These are phyloP conservation scores for Dioscorea dumetorum DNA, from an alignment of 106 monocot species.

Conservation along the genomic window DNA sequence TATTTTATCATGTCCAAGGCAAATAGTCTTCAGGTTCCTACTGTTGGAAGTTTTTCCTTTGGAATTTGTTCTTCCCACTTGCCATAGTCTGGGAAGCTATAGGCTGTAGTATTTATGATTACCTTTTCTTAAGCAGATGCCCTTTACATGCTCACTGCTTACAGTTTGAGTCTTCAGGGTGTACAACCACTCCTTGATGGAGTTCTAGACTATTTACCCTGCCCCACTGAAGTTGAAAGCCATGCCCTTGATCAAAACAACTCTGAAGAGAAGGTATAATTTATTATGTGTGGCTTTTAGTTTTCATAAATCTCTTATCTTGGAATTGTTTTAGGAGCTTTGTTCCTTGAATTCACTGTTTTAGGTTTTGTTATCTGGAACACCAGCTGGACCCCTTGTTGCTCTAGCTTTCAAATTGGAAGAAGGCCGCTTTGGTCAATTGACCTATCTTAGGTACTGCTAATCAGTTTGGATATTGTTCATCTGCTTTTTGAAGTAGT, in stretches of 20 bases:
- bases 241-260: slow-evolving; percentile 90
- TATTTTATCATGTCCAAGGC: no score
- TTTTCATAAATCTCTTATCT: no score
- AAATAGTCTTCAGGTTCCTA: no score
- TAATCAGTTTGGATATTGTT: background rate
- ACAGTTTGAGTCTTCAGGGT: slow-evolving; percentile 36
- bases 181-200: slow-evolving; percentile 98
- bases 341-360: slow-evolving; percentile 1
- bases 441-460: slow-evolving; percentile 83
- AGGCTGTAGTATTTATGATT: background rate
- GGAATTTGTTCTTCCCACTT: no score
- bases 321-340: no score
- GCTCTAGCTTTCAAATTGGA: slow-evolving; percentile 97
- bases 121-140: no score
- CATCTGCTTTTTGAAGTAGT: background rate
- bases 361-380: slow-evolving; percentile 80
- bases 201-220: slow-evolving; percentile 86
- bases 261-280: slow-evolving; percentile 81
- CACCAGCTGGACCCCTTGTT: slow-evolving; percentile 77
- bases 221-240: slow-evolving; percentile 85
- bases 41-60: no score
- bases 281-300: no score
- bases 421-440: slow-evolving; percentile 98
- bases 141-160: no score
- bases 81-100: no score